Conservation (phyloP, 208 protist species). For the Trypanosoma platydactyli region DNA sequence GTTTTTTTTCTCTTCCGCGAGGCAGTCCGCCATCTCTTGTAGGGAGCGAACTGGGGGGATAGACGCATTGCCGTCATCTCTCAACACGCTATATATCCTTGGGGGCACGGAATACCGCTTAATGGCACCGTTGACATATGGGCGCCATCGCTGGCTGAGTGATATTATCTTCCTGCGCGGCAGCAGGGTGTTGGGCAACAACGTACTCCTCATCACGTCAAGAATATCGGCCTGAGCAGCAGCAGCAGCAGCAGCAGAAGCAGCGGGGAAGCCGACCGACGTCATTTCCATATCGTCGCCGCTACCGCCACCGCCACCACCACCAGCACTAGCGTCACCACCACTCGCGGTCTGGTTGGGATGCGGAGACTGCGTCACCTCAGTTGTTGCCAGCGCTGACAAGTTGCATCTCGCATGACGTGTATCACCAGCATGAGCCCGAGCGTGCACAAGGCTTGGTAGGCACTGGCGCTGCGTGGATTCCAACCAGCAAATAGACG, state of each 20-base stretch:
- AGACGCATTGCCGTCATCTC: neutral
- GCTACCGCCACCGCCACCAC: neutral
- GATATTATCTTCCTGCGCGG: neutral
- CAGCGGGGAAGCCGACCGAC: too few species aligned
- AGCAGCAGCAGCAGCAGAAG: too few species aligned
- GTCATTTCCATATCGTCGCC: too few species aligned
- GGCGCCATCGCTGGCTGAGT: slow-evolving; percentile 12
- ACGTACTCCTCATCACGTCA: neutral
- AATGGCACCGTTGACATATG: slow-evolving; percentile 18
- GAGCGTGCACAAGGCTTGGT: slow-evolving; percentile 9
- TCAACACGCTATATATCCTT: neutral
- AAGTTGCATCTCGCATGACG: neutral
- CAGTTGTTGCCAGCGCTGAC: neutral
- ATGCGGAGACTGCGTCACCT: neutral
- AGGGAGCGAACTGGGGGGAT: neutral
- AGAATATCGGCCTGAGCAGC: too few species aligned
- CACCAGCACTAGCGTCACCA: neutral
- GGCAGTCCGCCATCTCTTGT: slow-evolving; percentile 10
- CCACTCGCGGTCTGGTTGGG: neutral
- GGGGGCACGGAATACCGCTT: slow-evolving; percentile 20
- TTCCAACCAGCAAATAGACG: slow-evolving; percentile 1
- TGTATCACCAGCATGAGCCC: neutral
- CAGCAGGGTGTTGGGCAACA: neutral
- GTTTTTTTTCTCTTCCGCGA: neutral
- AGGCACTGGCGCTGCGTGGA: slow-evolving; percentile 11